Conservation (phyloP, 495 filamentous ascomycete species). For the Gamarada debralockiae region DNA sequence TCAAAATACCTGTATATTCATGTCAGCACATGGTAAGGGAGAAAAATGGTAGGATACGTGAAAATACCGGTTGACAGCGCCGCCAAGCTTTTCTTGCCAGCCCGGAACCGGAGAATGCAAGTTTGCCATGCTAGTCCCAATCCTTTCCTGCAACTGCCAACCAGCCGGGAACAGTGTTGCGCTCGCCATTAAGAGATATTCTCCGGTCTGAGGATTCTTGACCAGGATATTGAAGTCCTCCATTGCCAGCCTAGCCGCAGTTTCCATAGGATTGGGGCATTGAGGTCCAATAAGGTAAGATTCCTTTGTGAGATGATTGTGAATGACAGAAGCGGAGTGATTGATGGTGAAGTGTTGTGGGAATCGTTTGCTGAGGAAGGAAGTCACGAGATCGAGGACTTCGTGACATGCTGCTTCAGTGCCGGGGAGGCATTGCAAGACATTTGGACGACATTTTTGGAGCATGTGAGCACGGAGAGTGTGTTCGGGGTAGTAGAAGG, state of each 20-base stretch:
- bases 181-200: conserved; percentile 46
- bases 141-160: conserved; percentile 51
- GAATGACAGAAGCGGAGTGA: conserved; percentile 26
- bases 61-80: conserved; percentile 48
- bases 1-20: conserved; percentile 40
- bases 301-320: conserved; percentile 48
- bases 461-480: conserved; percentile 40
- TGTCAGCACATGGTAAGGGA: conserved; percentile 1
- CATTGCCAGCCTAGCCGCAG: conserved; percentile 53
- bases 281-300: conserved; percentile 32
- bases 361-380: conserved; percentile 46
- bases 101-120: conserved; percentile 48
- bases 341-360: conserved; percentile 40
- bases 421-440: conserved; percentile 46
- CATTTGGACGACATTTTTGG: conserved; percentile 34
- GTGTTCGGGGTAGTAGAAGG: conserved; percentile 48
- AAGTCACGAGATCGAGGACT: conserved; percentile 43
- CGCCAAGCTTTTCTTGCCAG: conserved; percentile 50
- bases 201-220: conserved; percentile 42
- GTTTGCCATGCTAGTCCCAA: conserved; percentile 49
- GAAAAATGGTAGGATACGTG: background rate
- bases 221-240: conserved; percentile 55
- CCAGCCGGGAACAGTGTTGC: conserved; percentile 55
- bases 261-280: conserved; percentile 45
- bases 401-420: conserved; percentile 48